Percentiles rank a stretch among this genome's conserved stretches.
Evolutionary conservation across 768 basidiomycete genomes (phyloP).

Genomic region (Asterophora lycoperdoides): DNA sequence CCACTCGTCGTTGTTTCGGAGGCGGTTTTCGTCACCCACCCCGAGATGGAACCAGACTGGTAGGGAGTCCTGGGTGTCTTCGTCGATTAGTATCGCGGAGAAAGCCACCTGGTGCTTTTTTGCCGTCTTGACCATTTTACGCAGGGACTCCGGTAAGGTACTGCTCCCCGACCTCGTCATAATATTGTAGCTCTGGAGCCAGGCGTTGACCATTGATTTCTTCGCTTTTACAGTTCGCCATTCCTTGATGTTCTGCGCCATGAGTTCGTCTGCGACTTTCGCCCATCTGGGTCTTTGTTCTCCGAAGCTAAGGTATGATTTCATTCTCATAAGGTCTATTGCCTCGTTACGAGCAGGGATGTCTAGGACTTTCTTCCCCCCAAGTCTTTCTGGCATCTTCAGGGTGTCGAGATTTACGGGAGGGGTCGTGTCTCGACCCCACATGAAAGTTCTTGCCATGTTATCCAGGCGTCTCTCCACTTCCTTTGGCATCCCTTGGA

Average conservation of each 20-base stretch:
- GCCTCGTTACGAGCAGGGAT: background rate
- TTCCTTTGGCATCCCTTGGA: slow-evolving; percentile 33
- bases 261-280: background rate
- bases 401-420: background rate
- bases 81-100: background rate
- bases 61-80: background rate
- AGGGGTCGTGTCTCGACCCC: background rate
- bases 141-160: background rate
- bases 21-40: background rate
- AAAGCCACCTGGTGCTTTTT: background rate
- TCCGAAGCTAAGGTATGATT: background rate
- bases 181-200: background rate
- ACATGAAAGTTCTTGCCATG: background rate
- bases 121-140: background rate
- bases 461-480: slow-evolving; percentile 6
- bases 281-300: background rate
- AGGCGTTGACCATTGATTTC: background rate
- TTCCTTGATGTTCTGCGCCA: background rate
- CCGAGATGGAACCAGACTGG: background rate
- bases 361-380: background rate
- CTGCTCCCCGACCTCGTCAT: background rate
- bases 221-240: too few relatives aligned
- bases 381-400: background rate
- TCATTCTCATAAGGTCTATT: background rate
- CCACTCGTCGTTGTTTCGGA: too few relatives aligned